A percentile compares a stretch with the other conserved stretches of the same genome.
phyloP scores from a whole-genome alignment of 805 yeast species.

The Metschnikowia lachancei region DNA sequence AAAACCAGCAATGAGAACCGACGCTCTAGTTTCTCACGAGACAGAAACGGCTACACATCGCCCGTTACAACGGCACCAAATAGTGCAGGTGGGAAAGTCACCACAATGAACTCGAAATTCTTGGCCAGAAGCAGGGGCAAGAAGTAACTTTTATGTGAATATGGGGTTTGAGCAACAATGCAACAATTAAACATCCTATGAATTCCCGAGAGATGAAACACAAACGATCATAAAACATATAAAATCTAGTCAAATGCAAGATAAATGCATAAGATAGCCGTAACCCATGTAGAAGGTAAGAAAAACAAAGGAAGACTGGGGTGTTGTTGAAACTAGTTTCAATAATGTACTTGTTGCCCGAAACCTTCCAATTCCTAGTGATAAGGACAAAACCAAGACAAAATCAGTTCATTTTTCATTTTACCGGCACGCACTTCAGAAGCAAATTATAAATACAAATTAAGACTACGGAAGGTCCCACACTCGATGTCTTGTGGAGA shows the following conservation, averaged over 20 bases:
- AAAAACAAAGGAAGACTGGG: too few relatives aligned
- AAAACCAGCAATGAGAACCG: constrained; percentile 24
- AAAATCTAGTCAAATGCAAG: neutral
- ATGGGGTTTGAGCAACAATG: neutral
- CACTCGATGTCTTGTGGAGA: too few relatives aligned
- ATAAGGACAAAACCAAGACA: too few relatives aligned
- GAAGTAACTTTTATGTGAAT: constrained; percentile 23
- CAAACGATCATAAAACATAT: neutral
- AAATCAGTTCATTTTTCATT: too few relatives aligned
- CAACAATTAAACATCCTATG: neutral
- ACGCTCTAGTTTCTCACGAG: constrained; percentile 39
- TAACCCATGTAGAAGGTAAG: too few relatives aligned
- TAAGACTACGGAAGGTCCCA: too few relatives aligned
- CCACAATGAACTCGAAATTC: constrained; percentile 59
- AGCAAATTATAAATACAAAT: too few relatives aligned
- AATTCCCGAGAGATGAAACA: neutral
- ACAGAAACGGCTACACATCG: constrained; percentile 13
- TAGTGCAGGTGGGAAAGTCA: constrained; percentile 31
- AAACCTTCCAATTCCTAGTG: too few relatives aligned
- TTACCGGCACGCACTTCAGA: too few relatives aligned
- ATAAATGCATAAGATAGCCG: neutral
- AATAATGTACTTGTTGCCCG: too few relatives aligned
- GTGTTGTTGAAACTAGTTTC: too few relatives aligned
- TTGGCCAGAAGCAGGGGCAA: constrained; percentile 55
- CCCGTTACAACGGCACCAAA: neutral